Conservation (phyloP, 495 filamentous ascomycete species). For the Trichoderma erinaceum region DNA sequence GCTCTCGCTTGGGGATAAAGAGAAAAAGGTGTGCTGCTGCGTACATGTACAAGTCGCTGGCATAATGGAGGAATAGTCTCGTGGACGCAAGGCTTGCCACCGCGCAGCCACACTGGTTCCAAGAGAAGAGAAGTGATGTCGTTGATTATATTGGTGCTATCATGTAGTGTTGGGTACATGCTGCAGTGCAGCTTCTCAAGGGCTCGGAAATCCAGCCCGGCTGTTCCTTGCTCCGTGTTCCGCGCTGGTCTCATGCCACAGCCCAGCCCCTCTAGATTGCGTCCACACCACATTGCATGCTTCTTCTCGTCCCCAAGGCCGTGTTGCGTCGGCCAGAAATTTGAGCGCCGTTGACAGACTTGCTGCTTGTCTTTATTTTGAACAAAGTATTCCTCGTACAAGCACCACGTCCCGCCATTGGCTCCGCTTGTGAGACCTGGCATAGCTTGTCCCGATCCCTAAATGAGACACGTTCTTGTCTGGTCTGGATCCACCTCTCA, state of each 20-base stretch:
- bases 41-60: not conserved
- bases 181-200: not conserved
- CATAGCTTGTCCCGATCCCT: constrained; percentile 8
- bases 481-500: constrained; percentile 1
- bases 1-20: not conserved
- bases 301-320: not conserved
- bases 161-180: not conserved
- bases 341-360: not conserved
- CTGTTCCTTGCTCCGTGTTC: not conserved
- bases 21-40: no score
- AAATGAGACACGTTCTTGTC: constrained; percentile 4
- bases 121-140: not conserved
- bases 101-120: not conserved
- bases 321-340: not conserved
- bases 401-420: not conserved
- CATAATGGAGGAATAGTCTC: not conserved
- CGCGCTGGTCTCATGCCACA: not conserved
- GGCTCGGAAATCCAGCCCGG: not conserved
- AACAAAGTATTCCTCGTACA: no score
- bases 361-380: not conserved
- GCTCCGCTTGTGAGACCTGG: constrained; percentile 3
- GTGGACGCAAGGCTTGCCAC: not conserved
- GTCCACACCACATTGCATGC: not conserved
- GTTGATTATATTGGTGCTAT: not conserved
- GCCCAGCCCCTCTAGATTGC: not conserved